phyloP scores from a whole-genome alignment of 2,329 filamentous ascomycete genomes.

The Fusarium irregulare region DNA sequence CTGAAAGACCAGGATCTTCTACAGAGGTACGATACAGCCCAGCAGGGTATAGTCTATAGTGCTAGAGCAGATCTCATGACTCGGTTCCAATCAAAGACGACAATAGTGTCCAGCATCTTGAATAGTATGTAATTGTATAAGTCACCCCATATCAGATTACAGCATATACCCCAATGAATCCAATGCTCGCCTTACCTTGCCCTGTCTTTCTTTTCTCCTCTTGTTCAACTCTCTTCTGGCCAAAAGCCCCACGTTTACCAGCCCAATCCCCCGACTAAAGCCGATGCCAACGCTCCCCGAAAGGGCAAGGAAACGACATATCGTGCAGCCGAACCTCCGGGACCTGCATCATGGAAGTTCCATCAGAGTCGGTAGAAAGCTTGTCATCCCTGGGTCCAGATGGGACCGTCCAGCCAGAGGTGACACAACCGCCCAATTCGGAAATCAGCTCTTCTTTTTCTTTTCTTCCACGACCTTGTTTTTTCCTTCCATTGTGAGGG shows the following conservation, averaged over 20 bases:
- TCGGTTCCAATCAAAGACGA: conserved; percentile 25
- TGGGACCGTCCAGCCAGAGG: conserved; percentile 39
- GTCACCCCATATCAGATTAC: conserved; percentile 22
- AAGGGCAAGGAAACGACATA: conserved; percentile 49
- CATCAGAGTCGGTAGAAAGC: conserved; percentile 40
- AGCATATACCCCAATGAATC: conserved; percentile 18
- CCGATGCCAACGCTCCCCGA: conserved; percentile 43
- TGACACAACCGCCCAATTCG: conserved; percentile 43
- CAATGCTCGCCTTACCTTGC: conserved; percentile 17
- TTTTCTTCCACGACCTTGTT: conserved; percentile 4
- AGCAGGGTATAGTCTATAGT: conserved; percentile 11
- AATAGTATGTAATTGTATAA: conserved; percentile 29
- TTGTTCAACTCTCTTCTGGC: not conserved
- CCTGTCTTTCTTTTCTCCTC: not conserved
- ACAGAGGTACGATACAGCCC: not conserved
- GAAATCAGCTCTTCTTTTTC: conserved; percentile 41
- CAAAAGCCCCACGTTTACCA: conserved; percentile 27
- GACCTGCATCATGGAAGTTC: conserved; percentile 43
- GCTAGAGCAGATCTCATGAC: conserved; percentile 39
- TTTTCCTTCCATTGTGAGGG: conserved; percentile 18
- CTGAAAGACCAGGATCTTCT: not conserved
- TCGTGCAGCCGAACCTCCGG: conserved; percentile 46
- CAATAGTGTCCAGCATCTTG: conserved; percentile 24
- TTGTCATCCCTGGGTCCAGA: conserved; percentile 33
- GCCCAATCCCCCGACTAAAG: conserved; percentile 36